Base-by-base conservation (phyloP, 139 green algal species). In the Picochlorum sp. region DNA sequence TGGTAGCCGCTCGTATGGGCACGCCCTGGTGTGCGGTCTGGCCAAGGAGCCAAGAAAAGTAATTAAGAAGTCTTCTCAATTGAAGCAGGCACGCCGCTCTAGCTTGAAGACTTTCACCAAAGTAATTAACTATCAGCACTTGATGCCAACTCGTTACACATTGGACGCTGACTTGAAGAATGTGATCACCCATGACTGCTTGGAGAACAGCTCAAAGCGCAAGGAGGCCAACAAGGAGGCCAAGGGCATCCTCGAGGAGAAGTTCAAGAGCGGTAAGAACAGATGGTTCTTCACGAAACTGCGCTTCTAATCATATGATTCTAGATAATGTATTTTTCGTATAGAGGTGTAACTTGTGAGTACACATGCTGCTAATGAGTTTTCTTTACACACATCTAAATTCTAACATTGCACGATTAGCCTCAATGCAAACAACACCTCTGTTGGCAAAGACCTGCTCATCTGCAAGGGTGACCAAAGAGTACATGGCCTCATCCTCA, bases 241-340 rank as follows among this genome's bases (percentile, higher is more conserved):
- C 34, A 97, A 97, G 81, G 86, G 87, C 74, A 61, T 96, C 50
- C 69, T 99, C 30, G 86, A 98, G 84, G 94, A 98, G 75, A 93
- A 96, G 81, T 98, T 98, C 85, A 96, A 97, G 90, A 96, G 81
- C 56, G 94, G 94, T 63, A 98, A 97, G 87, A 96, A 96, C 84
- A 81, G 90, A 63, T 98, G 93, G 94, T 99, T 99, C 86, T 99
- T 98, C 83, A 85, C 79, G 67, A 98, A 98, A 88, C 84, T 99
- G 21, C 74, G 85, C 3, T 98, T 98, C 83, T 99, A 54, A 21
- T 26, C 47, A 41, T 41, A 54, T 54, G 47, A 54, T 54, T 54
- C 18, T 26, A 54, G 16, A 26, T 54, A 54, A 21, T 26, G 47
- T 54, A 54, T 54, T 26, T 21, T 54, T 9, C n/a, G 15, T 54